Percentiles rank a stretch among this genome's conserved stretches.
Conservation (phyloP, 441 rosid genomes). For the Gossypium davidsonii region DNA sequence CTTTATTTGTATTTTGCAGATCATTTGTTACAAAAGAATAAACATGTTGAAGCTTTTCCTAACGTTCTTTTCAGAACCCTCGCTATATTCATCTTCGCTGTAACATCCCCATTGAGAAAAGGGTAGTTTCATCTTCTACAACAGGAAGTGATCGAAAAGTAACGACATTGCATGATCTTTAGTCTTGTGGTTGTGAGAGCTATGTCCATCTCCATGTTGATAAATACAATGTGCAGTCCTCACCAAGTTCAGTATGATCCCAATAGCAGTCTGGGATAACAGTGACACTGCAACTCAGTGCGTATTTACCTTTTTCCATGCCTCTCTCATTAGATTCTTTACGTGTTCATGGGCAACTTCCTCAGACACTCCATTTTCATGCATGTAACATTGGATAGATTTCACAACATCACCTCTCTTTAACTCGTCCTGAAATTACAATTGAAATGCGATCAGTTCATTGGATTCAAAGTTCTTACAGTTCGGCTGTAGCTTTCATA, state of each 20-base stretch:
- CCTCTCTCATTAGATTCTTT: background rate
- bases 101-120: background rate
- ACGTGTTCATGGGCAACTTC: background rate
- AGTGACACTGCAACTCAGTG: background rate
- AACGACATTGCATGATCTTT: background rate
- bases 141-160: background rate
- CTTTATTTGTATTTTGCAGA: background rate
- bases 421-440: background rate
- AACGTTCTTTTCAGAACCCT: background rate
- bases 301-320: background rate
- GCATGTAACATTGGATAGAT: constrained; percentile 3
- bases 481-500: constrained; percentile 8
- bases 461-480: background rate
- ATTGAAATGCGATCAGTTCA: background rate
- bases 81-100: background rate
- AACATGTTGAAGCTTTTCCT: background rate
- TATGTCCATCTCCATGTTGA: constrained; percentile 2
- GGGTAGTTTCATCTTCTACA: background rate
- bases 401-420: background rate
- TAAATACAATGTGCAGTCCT: background rate
- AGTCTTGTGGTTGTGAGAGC: background rate
- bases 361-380: background rate
- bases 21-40: background rate
- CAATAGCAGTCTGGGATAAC: background rate
- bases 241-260: background rate